Conservation (phyloP, 1,284 basidiomycete genomes). For the Vanrija humicola region DNA sequence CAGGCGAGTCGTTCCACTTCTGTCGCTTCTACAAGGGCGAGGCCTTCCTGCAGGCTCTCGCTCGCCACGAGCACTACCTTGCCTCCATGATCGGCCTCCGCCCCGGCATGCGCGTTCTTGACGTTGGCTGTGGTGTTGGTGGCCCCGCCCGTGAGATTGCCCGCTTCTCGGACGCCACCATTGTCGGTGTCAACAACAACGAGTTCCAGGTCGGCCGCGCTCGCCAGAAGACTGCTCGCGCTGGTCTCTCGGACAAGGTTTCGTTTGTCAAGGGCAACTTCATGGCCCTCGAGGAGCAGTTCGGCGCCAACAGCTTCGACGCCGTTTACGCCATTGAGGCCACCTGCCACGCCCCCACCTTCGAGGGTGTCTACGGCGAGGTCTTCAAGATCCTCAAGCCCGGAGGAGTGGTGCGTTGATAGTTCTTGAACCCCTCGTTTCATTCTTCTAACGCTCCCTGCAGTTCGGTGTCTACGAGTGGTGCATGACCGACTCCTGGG, state of each 20-base stretch:
- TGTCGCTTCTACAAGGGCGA: conserved; percentile 97
- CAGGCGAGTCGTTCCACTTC: conserved; percentile 88
- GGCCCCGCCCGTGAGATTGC: conserved; percentile 96
- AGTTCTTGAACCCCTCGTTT: neutral
- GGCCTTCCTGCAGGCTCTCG: conserved; percentile 73
- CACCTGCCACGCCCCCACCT: conserved; percentile 91
- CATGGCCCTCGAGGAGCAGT: conserved; percentile 89
- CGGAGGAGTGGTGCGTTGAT: conserved; percentile 77
- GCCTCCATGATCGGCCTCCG: conserved; percentile 74
- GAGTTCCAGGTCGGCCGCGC: conserved; percentile 89
- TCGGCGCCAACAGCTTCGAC: conserved; percentile 91
- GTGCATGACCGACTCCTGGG: conserved; percentile 97
- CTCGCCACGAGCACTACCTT: conserved; percentile 98
- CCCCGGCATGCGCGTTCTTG: conserved; percentile 91
- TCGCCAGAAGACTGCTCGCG: conserved; percentile 73
- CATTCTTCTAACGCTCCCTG: neutral
- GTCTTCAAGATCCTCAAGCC: conserved; percentile 95
- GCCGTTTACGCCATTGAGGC: conserved; percentile 98
- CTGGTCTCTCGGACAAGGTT: conserved; percentile 72
- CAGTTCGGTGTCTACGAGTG: conserved; percentile 98
- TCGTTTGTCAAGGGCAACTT: conserved; percentile 89
- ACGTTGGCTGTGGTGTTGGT: conserved; percentile 97
- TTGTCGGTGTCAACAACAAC: conserved; percentile 95
- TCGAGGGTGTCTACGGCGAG: conserved; percentile 92
- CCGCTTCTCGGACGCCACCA: conserved; percentile 77